phyloP scores from a whole-genome alignment of 75 land plant species.

The Cryptomeria japonica region DNA sequence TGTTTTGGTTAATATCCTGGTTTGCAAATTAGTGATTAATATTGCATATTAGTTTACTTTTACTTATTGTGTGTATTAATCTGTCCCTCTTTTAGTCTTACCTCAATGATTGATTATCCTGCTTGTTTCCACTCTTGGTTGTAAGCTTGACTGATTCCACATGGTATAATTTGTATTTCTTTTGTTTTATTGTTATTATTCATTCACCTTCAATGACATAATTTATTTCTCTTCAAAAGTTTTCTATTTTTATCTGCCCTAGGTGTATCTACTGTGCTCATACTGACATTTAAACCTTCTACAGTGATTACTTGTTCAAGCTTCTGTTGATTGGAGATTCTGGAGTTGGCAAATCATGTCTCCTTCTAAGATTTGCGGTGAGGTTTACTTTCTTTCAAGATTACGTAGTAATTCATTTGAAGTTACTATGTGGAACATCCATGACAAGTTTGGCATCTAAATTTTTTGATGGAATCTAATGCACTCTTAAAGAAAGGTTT shows the following conservation, averaged over 20 bases:
- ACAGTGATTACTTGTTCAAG: conserved; percentile 62
- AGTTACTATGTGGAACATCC: not conserved
- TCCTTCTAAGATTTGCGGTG: conserved; percentile 55
- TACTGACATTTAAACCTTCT: conserved; percentile 8
- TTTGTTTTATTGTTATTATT: not conserved
- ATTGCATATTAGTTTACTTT: not conserved
- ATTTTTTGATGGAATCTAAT: not conserved
- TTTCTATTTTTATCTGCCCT: not conserved
- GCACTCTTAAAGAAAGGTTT: not conserved
- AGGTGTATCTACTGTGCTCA: not conserved
- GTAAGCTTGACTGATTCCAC: not conserved
- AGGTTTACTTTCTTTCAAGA: conserved; percentile 10
- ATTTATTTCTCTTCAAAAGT: not conserved
- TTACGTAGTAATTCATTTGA: not conserved
- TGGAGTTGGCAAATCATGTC: conserved; percentile 60
- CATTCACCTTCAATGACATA: not conserved
- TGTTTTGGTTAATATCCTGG: not conserved
- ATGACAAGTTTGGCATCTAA: not conserved
- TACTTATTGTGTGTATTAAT: not conserved
- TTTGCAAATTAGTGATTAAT: not conserved
- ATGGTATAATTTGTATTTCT: not conserved
- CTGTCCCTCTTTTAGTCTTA: not conserved
- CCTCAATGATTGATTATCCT: not conserved
- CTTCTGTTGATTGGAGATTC: conserved; percentile 59
- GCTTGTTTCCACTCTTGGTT: not conserved